A percentile compares a stretch with the other conserved stretches of the same genome.
These are phyloP conservation scores for Cinchona pubescens DNA, from an alignment of 257 asterid genomes.

Conservation along the genomic window DNA sequence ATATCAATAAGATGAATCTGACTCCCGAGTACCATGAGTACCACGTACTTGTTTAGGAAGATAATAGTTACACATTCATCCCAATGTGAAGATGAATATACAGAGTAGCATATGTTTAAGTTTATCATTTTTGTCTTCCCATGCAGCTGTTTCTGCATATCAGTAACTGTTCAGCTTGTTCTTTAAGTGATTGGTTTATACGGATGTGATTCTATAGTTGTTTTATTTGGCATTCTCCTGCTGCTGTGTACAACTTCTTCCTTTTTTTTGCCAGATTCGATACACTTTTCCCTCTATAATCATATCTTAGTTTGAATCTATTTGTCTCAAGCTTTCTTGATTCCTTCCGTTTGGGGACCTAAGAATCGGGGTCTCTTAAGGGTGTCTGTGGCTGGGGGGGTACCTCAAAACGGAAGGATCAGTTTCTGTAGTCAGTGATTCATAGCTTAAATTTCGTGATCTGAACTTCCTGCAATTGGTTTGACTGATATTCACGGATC, in stretches of 20 bases:
- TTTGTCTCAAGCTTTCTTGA: not conserved
- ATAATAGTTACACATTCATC: slow-evolving; percentile 13
- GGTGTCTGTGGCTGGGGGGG: too few relatives aligned
- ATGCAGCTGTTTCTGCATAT: not conserved
- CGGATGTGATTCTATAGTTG: not conserved
- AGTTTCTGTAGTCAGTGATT: not conserved
- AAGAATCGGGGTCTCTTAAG: not conserved
- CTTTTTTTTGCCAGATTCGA: not conserved
- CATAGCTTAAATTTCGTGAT: not conserved
- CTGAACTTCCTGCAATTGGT: not conserved
- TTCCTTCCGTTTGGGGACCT: not conserved
- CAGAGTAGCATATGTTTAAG: not conserved
- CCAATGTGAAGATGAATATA: not conserved
- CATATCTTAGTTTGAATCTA: not conserved
- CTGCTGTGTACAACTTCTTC: not conserved
- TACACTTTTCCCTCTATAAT: not conserved
- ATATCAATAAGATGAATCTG: slow-evolving; percentile 27
- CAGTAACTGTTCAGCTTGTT: not conserved
- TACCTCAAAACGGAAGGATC: too few relatives aligned
- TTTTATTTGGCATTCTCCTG: not conserved
- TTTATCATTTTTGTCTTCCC: not conserved
- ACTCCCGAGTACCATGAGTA: slow-evolving; percentile 15
- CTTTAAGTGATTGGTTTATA: not conserved
- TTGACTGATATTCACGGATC: not conserved
- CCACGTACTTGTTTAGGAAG: slow-evolving; percentile 10